Base-by-base conservation (phyloP, 495 filamentous ascomycete genomes). In the Daldinia decipiens region DNA sequence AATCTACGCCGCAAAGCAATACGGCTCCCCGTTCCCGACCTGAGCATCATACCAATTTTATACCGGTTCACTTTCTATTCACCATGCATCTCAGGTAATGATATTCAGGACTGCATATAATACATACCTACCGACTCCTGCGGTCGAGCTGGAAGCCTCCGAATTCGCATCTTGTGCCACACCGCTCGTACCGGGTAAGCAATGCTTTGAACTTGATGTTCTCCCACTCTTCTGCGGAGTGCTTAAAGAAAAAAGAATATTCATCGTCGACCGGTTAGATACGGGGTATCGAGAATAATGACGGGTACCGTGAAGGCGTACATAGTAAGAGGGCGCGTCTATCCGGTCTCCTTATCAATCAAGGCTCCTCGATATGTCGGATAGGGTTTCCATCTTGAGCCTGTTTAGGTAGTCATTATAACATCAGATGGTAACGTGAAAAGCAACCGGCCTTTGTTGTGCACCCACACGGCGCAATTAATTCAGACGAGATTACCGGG, bases 401-500 rank as follows among this genome's bases (percentile, higher is more conserved):
- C 29, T 58, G 51, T 26, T 52, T 21, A n/a, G n/a, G n/a, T n/a
- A 51, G 65, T 51, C 61, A 62, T 51, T 69, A 55, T 64, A 68
- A 66, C 58, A 61, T 59, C 57, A 73, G 70, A 65, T 31, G 6
- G 65, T 61, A 68, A 65, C 70, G 36, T 38, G 60, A 59, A 68
- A 58, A 53, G 51, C 56, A 51, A 55, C 40, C 60, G 40, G 51
- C 43, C 65, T 67, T 64, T 45, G 45, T 34, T 64, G 70, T 73
- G 38, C 62, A 59, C 65, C 65, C 65, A 73, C 70, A 73, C 70
- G 5, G 38, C 61, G 57, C 62, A 73, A 62, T 68, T 69, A 62
- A 73, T 52, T 68, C 65, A 62, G 58, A 69, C 70, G 65, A 73
- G 70, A 39, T 66, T 69, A 68, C 65, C 65, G 65, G 70, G 65